phyloP scores from a whole-genome alignment of 1,139 yeast species.

The Ogataea hybrid region DNA sequence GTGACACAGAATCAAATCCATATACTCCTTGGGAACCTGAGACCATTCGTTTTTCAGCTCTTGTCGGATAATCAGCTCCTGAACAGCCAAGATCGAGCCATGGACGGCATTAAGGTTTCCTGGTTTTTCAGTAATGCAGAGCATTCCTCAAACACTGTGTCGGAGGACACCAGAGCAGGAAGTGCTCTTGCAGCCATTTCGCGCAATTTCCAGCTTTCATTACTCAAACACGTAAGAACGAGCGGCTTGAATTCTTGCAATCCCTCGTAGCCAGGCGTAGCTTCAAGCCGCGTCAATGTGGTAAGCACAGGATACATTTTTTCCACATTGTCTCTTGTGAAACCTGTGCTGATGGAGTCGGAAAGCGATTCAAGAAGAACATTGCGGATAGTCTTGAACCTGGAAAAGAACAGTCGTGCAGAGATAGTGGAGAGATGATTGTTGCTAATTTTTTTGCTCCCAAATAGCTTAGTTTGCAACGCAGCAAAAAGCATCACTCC shows the following conservation, averaged over 20 bases:
- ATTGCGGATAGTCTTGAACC: conserved; percentile 51
- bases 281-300: conserved; percentile 64
- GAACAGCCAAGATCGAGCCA: conserved; percentile 53
- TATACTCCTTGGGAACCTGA: conserved; percentile 9
- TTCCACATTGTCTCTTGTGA: conserved; percentile 38
- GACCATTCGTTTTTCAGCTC: conserved; percentile 5
- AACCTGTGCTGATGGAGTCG: conserved; percentile 34
- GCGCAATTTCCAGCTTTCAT: conserved; percentile 75
- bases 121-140: conserved; percentile 15
- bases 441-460: conserved; percentile 47
- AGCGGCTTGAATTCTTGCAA: conserved; percentile 48
- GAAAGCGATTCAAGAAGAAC: conserved; percentile 46
- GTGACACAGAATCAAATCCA: conserved; percentile 1
- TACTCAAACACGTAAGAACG: conserved; percentile 46
- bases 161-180: conserved; percentile 45
- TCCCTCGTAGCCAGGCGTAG: conserved; percentile 52
- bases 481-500: conserved; percentile 92
- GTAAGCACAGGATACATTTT: conserved; percentile 74
- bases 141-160: conserved; percentile 23
- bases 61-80: conserved; percentile 26
- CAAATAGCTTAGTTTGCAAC: conserved; percentile 75
- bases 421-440: conserved; percentile 38
- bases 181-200: conserved; percentile 80
- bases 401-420: conserved; percentile 66
- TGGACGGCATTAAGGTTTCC: conserved; percentile 49